A percentile compares a stretch with the other conserved stretches of the same genome.
These are phyloP conservation scores for Umbelopsis ramanniana DNA, from an alignment of 192 early-diverging fungal species.

Conservation along the genomic window DNA sequence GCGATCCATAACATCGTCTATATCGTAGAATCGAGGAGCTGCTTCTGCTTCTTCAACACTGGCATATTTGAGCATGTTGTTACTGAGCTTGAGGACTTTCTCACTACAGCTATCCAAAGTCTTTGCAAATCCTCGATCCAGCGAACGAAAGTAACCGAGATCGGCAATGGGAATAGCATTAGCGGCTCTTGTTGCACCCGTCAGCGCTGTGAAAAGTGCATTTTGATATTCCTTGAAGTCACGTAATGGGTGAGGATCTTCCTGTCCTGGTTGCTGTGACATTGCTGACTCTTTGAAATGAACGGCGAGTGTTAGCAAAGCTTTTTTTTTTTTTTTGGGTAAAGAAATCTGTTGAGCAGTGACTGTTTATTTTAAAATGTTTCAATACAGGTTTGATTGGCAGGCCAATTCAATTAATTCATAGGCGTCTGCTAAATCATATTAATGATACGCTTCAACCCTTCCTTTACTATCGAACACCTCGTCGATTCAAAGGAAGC, in stretches of 20 bases:
- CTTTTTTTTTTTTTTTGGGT: background rate
- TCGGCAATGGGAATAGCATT: slow-evolving; percentile 60
- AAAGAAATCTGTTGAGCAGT: too few species aligned
- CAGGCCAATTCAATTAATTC: too few species aligned
- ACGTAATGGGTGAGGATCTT: slow-evolving; percentile 37
- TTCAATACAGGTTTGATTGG: too few species aligned
- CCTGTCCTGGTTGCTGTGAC: slow-evolving; percentile 12
- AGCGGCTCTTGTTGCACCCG: slow-evolving; percentile 64
- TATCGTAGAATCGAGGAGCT: slow-evolving; percentile 44
- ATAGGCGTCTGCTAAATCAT: too few species aligned
- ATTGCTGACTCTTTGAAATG: background rate
- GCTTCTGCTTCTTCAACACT: slow-evolving; percentile 44
- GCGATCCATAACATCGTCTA: slow-evolving; percentile 70
- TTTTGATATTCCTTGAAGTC: slow-evolving; percentile 52
- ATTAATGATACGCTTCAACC: too few species aligned
- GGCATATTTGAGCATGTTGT: slow-evolving; percentile 31
- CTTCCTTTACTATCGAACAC: too few species aligned
- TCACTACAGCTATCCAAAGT: slow-evolving; percentile 30
- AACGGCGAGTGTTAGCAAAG: background rate
- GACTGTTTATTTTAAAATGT: too few species aligned
- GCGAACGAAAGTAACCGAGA: slow-evolving; percentile 63
- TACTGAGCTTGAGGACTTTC: slow-evolving; percentile 32
- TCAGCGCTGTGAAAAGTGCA: slow-evolving; percentile 51
- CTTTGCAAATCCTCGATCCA: slow-evolving; percentile 62
- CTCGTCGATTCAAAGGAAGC: too few species aligned